Evolutionary conservation across 208 protist species (phyloP), one percentile per base, ranked within the genome.

Genomic region (Borovskyia barvae): DNA sequence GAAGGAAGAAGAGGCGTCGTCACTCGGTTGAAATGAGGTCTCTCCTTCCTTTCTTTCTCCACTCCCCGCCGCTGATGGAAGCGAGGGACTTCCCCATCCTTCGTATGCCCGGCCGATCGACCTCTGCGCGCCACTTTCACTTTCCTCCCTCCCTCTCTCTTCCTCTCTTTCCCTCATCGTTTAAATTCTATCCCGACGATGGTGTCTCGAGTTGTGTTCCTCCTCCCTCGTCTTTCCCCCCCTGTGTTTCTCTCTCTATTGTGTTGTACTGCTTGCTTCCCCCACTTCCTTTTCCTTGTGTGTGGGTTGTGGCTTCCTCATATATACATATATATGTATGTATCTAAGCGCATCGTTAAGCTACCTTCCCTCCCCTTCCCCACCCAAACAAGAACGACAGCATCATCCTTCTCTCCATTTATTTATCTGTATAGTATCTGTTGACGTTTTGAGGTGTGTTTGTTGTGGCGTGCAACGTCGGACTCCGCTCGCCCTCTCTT

Each of bases 251-350:
- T 9, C 37, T 33, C 11, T 28, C 14, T 43, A 32, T 56, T 19
- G 15, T 24, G 35, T 30, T 24, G 35, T 28, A n/a, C 8, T 33
- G 32, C 40, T 8, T 43, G 17, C 20, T 51, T 58, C 0, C 54
- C 66, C 30, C 20, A 56, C 43, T 35, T 42, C 47, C 57, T 52
- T 42, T 24, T 3, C 20, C 24, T 48, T n/a, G n/a, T n/a, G n/a
- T n/a, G n/a, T n/a, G n/a, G 3, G 15, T 45, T 22, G 22, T 22
- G 3, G n/a, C 24, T 28, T 6, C 5, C 22, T 25, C 17, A 47
- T 42, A 47, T 50, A 50, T 50, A 62, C 41, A 30, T 50, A 50
- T 33, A 48, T 52, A 50, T 37, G 36, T 46, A 50, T 47, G 29
- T 43, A 3, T 20, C 9, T n/a, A n/a, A n/a, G n/a, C n/a, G n/a